phyloP scores from a whole-genome alignment of 176 grass and related monocot species.

The Rhynchospora tenuis region DNA sequence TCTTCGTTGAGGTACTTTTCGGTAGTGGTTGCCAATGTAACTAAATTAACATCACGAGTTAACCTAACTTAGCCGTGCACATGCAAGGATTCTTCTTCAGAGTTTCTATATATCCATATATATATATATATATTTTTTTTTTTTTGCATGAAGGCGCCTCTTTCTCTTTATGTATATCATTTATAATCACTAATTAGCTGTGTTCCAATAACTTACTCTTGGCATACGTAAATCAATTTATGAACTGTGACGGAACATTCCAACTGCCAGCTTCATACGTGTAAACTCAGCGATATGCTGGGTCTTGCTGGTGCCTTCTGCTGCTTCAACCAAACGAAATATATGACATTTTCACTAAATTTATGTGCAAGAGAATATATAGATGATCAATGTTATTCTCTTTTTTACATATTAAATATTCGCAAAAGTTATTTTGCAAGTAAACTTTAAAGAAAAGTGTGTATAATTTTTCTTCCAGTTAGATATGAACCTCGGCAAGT shows the following conservation, averaged over 20 bases:
- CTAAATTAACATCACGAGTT: neutral
- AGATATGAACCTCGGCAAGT: neutral
- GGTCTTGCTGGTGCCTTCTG: neutral
- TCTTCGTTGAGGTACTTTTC: neutral
- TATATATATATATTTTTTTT: no score
- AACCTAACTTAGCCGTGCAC: neutral
- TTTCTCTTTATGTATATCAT: neutral
- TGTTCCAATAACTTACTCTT: neutral
- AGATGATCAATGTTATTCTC: neutral
- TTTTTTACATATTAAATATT: neutral
- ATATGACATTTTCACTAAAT: neutral
- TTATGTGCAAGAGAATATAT: neutral
- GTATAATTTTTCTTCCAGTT: constrained; percentile 2
- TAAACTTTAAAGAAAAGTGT: neutral
- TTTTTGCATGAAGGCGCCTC: neutral
- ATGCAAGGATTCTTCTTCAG: neutral
- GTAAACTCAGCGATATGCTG: neutral
- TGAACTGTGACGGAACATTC: neutral
- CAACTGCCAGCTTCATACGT: neutral
- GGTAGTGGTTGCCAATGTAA: neutral
- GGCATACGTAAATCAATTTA: neutral
- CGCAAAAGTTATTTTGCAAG: neutral
- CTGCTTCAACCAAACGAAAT: neutral
- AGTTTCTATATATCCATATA: neutral
- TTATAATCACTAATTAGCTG: neutral